These are phyloP conservation scores for Stentor roeselii DNA, from an alignment of 73 alveolate species.

Conservation along the genomic window DNA sequence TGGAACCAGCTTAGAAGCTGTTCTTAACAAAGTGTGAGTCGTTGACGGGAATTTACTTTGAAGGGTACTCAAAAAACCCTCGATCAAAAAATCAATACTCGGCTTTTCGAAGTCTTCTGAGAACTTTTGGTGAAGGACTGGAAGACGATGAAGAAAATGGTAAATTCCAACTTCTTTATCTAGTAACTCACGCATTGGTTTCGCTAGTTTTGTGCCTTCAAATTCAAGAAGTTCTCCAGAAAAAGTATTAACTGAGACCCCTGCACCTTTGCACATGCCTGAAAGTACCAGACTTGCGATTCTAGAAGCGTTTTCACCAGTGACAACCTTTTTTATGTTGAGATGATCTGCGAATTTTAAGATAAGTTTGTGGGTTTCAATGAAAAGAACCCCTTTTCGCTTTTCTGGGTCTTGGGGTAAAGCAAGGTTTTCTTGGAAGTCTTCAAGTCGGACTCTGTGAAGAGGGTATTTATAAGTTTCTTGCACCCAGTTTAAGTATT, in stretches of 20 bases:
- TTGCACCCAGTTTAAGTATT: background rate
- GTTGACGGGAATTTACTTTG: constrained; percentile 21
- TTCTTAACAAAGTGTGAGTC: constrained; percentile 5
- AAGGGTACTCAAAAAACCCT: background rate
- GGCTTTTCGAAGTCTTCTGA: background rate
- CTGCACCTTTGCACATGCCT: constrained; percentile 13
- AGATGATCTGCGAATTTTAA: background rate
- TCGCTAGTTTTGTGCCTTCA: background rate
- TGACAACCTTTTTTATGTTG: background rate
- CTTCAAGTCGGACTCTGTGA: background rate
- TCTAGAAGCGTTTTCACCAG: constrained; percentile 23
- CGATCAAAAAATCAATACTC: background rate
- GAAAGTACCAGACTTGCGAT: background rate
- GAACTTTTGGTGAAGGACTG: background rate
- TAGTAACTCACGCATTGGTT: background rate
- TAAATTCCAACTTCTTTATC: constrained; percentile 9
- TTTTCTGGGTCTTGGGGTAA: background rate
- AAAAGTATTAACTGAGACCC: background rate
- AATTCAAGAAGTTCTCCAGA: background rate
- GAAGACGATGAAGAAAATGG: background rate
- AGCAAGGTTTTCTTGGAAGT: background rate
- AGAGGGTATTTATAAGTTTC: background rate
- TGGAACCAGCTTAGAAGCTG: constrained; percentile 14
- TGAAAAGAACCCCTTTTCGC: background rate
- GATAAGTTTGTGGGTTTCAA: background rate